These are phyloP conservation scores for Phalaenopsis equestris DNA, from an alignment of 106 monocot genomes.

Conservation along the genomic window DNA sequence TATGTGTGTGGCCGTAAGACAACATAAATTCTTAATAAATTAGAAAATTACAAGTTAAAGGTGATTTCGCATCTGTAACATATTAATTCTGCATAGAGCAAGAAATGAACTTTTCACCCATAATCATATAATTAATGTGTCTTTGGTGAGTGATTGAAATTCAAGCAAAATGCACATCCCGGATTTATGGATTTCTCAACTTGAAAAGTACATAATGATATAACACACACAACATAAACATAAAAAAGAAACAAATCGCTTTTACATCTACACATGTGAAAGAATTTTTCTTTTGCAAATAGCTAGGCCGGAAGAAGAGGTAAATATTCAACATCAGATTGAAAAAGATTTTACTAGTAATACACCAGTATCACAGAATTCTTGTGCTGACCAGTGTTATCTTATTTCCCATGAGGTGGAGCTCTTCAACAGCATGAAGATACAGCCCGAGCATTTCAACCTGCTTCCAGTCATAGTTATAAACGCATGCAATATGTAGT, in stretches of 20 bases:
- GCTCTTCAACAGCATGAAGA: slow-evolving; percentile 61
- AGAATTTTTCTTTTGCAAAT: background rate
- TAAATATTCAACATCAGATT: background rate
- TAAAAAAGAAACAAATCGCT: background rate
- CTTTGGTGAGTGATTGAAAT: background rate
- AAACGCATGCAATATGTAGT: background rate
- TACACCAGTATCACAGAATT: slow-evolving; percentile 2
- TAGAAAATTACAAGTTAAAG: background rate
- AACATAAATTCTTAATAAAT: background rate
- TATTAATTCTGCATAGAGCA: background rate
- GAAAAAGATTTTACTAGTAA: background rate
- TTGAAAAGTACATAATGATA: background rate
- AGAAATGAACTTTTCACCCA: background rate
- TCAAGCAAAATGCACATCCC: background rate
- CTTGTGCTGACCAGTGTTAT: slow-evolving; percentile 40
- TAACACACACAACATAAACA: background rate
- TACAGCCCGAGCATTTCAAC: slow-evolving; percentile 67
- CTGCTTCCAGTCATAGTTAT: slow-evolving; percentile 35
- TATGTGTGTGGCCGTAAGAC: background rate
- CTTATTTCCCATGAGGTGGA: slow-evolving; percentile 78
- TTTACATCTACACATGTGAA: background rate
- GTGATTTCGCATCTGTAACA: background rate
- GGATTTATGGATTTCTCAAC: background rate
- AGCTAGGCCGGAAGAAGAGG: background rate
- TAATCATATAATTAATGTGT: background rate